Evolutionary conservation across 805 yeast species (phyloP).

Genomic region (Isabelozyma pseudorhagii): DNA sequence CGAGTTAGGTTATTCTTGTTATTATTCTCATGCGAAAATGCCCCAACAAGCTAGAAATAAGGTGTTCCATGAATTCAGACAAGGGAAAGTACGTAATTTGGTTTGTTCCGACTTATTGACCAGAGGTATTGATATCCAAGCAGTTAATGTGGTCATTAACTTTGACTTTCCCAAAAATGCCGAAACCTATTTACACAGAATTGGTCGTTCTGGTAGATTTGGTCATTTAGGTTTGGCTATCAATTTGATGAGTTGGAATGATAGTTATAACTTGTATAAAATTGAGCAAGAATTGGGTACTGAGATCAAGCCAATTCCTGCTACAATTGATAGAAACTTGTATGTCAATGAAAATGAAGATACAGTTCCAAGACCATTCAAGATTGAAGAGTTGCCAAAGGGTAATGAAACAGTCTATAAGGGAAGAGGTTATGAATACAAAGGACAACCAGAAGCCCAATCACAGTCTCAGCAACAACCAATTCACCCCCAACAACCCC

Average conservation of each 20-base stretch:
- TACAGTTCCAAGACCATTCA: slow-evolving; percentile 86
- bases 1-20: slow-evolving; percentile 94
- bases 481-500: slow-evolving; percentile 5
- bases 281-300: slow-evolving; percentile 97
- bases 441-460: slow-evolving; percentile 40
- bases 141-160: slow-evolving; percentile 96
- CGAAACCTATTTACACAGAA: slow-evolving; percentile 95
- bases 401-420: slow-evolving; percentile 33
- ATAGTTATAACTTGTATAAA: slow-evolving; percentile 86
- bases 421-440: slow-evolving; percentile 39
- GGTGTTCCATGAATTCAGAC: slow-evolving; percentile 98
- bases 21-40: slow-evolving; percentile 96
- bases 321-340: slow-evolving; percentile 81
- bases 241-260: slow-evolving; percentile 95
- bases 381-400: slow-evolving; percentile 58
- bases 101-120: slow-evolving; percentile 96
- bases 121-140: slow-evolving; percentile 98
- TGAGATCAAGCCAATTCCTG: slow-evolving; percentile 95
- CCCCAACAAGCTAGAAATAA: slow-evolving; percentile 95
- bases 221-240: slow-evolving; percentile 98
- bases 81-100: slow-evolving; percentile 93
- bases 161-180: slow-evolving; percentile 98
- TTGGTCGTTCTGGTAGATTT: slow-evolving; percentile 98
- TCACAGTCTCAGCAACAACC: slow-evolving; percentile 4
- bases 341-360: slow-evolving; percentile 81